These are phyloP conservation scores for Trichosporon sp. DNA, from an alignment of 1,284 basidiomycete genomes.

Conservation along the genomic window DNA sequence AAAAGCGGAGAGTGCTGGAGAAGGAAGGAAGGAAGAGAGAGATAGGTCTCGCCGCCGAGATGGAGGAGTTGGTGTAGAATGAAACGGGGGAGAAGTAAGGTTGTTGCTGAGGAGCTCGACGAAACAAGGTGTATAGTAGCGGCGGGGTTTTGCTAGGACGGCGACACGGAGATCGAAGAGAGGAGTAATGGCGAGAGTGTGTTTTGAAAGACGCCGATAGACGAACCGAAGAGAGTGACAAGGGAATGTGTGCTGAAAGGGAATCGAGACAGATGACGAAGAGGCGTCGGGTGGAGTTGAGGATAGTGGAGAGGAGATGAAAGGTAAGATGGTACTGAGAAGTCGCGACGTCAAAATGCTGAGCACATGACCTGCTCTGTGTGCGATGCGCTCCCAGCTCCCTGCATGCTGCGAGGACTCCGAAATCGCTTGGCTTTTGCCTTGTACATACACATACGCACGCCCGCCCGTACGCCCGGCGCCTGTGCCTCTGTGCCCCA, in stretches of 20 bases:
- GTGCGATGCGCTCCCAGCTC: not conserved
- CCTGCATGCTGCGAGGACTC: too few relatives aligned
- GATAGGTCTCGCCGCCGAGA: not conserved
- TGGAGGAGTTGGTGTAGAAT: not conserved
- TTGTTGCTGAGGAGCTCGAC: not conserved
- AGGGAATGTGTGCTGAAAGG: not conserved
- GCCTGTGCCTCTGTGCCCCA: too few relatives aligned
- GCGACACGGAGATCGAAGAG: not conserved
- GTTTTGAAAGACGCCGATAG: not conserved
- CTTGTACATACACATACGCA: not conserved
- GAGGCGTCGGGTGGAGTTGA: not conserved
- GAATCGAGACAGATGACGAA: not conserved
- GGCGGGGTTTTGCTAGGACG: not conserved
- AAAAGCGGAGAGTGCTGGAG: not conserved
- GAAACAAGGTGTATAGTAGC: not conserved
- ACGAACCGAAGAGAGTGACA: not conserved
- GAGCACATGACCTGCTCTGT: not conserved
- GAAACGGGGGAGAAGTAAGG: not conserved
- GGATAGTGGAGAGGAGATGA: not conserved
- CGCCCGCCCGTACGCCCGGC: not conserved
- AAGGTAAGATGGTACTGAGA: not conserved
- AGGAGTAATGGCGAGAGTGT: not conserved
- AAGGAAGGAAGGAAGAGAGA: not conserved
- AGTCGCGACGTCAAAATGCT: not conserved
- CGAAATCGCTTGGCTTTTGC: too few relatives aligned